Conservation (phyloP, 2,329 filamentous ascomycete genomes). For the Tolypocladium capitatum region DNA sequence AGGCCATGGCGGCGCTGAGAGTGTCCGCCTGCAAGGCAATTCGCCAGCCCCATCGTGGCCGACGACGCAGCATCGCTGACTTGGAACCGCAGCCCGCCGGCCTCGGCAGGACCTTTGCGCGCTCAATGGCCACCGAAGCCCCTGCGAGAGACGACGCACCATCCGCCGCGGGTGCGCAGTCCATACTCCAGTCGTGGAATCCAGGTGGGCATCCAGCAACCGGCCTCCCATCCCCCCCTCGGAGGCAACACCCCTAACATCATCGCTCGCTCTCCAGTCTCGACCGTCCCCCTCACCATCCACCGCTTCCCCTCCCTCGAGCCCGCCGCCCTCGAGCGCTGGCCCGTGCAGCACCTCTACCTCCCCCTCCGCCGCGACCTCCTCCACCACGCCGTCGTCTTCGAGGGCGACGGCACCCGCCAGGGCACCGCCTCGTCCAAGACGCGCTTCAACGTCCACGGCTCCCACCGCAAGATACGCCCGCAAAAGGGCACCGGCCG, state of each 20-base stretch:
- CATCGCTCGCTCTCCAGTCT: constrained; percentile 29
- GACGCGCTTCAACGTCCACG: constrained; percentile 70
- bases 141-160: constrained; percentile 24
- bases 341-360: constrained; percentile 69
- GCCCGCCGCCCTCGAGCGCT: constrained; percentile 63
- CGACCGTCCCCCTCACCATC: constrained; percentile 68
- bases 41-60: not conserved
- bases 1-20: constrained; percentile 38
- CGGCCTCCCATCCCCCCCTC: not conserved
- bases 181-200: constrained; percentile 28
- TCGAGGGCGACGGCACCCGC: constrained; percentile 79
- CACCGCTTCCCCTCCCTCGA: constrained; percentile 85
- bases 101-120: constrained; percentile 28
- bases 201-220: constrained; percentile 23
- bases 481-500: constrained; percentile 77
- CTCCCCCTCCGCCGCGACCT: constrained; percentile 83
- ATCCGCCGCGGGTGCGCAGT: constrained; percentile 17
- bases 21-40: constrained; percentile 27
- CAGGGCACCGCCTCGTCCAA: constrained; percentile 77
- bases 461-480: constrained; percentile 67
- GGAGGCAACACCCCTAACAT: not conserved
- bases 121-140: constrained; percentile 44
- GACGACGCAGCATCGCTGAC: not conserved
- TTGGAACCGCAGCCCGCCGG: constrained; percentile 16
- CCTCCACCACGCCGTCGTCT: constrained; percentile 82